These are phyloP conservation scores for Beauveria sp. DNA, from an alignment of 2,329 filamentous ascomycete genomes.

Conservation along the genomic window DNA sequence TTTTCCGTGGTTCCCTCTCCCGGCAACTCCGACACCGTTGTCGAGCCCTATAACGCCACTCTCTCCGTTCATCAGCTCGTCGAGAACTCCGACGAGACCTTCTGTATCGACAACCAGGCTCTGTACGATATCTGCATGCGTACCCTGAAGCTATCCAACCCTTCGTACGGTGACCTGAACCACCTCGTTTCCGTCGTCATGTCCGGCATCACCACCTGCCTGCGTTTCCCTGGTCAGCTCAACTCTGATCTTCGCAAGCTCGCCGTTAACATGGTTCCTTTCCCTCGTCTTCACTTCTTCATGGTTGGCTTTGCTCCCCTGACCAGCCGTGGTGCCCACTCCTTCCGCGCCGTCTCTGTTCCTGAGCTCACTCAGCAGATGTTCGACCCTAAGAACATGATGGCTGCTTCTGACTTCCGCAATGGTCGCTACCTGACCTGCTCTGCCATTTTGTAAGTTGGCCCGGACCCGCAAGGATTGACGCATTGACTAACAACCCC, in stretches of 20 bases:
- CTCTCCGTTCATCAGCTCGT: constrained; percentile 98
- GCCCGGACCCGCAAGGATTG: background rate
- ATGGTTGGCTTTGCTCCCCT: constrained; percentile 99
- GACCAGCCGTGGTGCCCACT: constrained; percentile 76
- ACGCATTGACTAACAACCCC: constrained; percentile 12
- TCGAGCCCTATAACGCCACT: constrained; percentile 99
- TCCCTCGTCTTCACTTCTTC: constrained; percentile 99
- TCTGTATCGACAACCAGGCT: constrained; percentile 99
- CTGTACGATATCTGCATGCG: constrained; percentile 99
- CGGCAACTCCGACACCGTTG: constrained; percentile 99
- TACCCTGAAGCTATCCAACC: constrained; percentile 96
- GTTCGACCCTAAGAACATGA: constrained; percentile 99
- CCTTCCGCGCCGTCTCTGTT: constrained; percentile 95
- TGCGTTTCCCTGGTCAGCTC: constrained; percentile 98
- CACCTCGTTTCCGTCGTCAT: constrained; percentile 99
- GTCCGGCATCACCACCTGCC: constrained; percentile 96
- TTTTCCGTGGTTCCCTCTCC: constrained; percentile 98
- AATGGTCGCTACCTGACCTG: constrained; percentile 99
- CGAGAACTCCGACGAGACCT: constrained; percentile 99
- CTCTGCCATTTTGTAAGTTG: constrained; percentile 87
- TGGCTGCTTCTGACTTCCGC: constrained; percentile 99
- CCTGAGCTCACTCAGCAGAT: constrained; percentile 99
- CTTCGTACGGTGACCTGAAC: constrained; percentile 98
- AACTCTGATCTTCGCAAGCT: constrained; percentile 99
- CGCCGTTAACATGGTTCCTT: constrained; percentile 99